Base-by-base conservation (phyloP, 768 basidiomycete genomes). In the Suillus occidentalis region DNA sequence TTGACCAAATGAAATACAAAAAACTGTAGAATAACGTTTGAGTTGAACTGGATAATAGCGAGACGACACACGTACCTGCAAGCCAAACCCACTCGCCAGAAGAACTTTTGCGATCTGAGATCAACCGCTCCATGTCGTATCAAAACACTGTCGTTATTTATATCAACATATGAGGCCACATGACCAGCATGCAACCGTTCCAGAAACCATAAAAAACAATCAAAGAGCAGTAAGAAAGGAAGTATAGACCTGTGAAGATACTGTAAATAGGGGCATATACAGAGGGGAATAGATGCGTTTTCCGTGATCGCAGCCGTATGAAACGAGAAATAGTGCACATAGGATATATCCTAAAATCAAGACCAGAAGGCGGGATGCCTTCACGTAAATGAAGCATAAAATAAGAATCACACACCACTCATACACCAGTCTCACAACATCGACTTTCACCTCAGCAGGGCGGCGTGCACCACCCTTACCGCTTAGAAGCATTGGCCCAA, bases 401-500 rank as follows among this genome's bases (percentile, higher is more conserved):
- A 52, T n/a, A 16, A 58, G 18, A 63, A 34, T n/a, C 28, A 39
- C 34, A 60, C 47, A 65, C n/a, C 6, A 50, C 42, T 28, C 34
- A 22, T 63, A 47, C 52, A 42, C 3, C 39, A 42, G 36, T 37
- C 22, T 52, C 34, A 43, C 31, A 10, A 55, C 14, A 31, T 20
- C 20, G 8, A 53, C 28, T 31, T 10, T 18, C 60, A 13, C 36
- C 13, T 59, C 8, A 39, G 58, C 13, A 25, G 42, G 20, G 40
- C 12, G 10, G n/a, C 18, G 28, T 18, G n/a, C 53, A 13, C n/a
- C 34, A 20, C 59, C 68, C 31, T 49, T 67, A 76, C 22, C 75
- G 72, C 34, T 47, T 69, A 20, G 74, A 70, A 25, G 75, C 75
- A 36, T 76, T 74, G 47, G 75, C 74, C 74, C 74, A 76, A 18